These are phyloP conservation scores for Chenopodium suecicum DNA, from an alignment of 148 eudicot genomes.

Conservation along the genomic window DNA sequence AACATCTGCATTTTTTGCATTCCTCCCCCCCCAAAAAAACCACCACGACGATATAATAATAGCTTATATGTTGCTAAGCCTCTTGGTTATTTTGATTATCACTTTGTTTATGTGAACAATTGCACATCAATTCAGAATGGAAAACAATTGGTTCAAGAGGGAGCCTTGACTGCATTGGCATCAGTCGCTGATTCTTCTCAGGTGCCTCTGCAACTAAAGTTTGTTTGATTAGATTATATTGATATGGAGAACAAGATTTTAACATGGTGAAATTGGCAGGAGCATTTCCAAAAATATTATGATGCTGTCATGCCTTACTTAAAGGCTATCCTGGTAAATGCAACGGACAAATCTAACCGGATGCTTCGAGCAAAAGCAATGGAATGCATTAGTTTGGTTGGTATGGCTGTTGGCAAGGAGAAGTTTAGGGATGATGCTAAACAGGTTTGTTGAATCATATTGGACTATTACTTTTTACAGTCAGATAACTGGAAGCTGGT, in stretches of 20 bases:
- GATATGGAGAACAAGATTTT: not conserved
- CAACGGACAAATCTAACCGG: slow-evolving; percentile 84
- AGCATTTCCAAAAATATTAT: slow-evolving; percentile 89
- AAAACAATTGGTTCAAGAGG: slow-evolving; percentile 98
- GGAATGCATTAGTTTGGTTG: slow-evolving; percentile 97
- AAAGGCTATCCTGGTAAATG: slow-evolving; percentile 80
- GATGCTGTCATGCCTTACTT: slow-evolving; percentile 93
- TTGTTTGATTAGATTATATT: not conserved
- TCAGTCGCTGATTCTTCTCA: slow-evolving; percentile 98
- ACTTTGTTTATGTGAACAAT: not conserved
- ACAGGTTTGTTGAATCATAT: slow-evolving; percentile 49
- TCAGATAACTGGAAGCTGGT: not conserved
- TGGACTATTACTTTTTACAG: not conserved
- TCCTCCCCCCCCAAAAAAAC: too few species aligned
- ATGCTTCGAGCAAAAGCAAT: slow-evolving; percentile 98
- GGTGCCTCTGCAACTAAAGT: slow-evolving; percentile 30
- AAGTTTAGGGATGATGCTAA: slow-evolving; percentile 97
- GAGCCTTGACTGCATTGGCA: slow-evolving; percentile 94
- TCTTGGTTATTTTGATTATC: not conserved
- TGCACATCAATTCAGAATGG: slow-evolving; percentile 56
- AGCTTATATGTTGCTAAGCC: not conserved
- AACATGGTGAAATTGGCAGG: slow-evolving; percentile 44
- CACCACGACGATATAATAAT: too few species aligned
- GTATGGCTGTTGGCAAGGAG: slow-evolving; percentile 99
- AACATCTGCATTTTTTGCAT: not conserved